Conservation (phyloP, 106 monocot genomes). For the Allium cepa region DNA sequence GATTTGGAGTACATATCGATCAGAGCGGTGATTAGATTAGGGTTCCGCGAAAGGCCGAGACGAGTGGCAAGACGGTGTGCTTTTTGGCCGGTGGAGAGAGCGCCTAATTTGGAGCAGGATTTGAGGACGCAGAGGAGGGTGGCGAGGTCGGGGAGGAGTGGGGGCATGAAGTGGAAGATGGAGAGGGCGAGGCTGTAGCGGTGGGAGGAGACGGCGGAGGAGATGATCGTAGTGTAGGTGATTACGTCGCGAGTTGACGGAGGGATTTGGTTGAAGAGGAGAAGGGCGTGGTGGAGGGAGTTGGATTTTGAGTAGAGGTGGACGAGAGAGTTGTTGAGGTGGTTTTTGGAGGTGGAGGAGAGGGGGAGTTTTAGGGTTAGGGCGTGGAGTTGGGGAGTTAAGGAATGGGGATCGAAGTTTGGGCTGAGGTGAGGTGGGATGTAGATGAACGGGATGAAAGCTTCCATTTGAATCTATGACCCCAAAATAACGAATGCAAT, state of each 20-base stretch:
- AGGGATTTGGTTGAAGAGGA: constrained; percentile 12
- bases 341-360: background rate
- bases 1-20: constrained; percentile 18
- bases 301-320: constrained; percentile 13
- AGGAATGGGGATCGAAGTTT: constrained; percentile 2
- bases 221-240: constrained; percentile 12
- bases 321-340: constrained; percentile 22
- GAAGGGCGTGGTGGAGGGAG: constrained; percentile 10
- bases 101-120: constrained; percentile 12
- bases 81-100: constrained; percentile 8
- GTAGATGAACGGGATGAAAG: background rate
- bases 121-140: constrained; percentile 8
- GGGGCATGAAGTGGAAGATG: constrained; percentile 11
- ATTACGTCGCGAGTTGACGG: constrained; percentile 8
- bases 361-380: constrained; percentile 10
- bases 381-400: constrained; percentile 14
- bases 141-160: constrained; percentile 8
- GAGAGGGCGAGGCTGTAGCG: constrained; percentile 1
- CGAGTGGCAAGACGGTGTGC: background rate
- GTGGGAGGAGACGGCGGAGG: constrained; percentile 8
- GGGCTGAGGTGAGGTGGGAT: constrained; percentile 7
- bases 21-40: constrained; percentile 12
- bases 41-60: constrained; percentile 5
- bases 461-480: background rate
- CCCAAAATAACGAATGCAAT: too few relatives aligned